Evolutionary conservation across 768 basidiomycete genomes (phyloP), one percentile per base, ranked within the genome.

Genomic region (Naganishia randhawae): DNA sequence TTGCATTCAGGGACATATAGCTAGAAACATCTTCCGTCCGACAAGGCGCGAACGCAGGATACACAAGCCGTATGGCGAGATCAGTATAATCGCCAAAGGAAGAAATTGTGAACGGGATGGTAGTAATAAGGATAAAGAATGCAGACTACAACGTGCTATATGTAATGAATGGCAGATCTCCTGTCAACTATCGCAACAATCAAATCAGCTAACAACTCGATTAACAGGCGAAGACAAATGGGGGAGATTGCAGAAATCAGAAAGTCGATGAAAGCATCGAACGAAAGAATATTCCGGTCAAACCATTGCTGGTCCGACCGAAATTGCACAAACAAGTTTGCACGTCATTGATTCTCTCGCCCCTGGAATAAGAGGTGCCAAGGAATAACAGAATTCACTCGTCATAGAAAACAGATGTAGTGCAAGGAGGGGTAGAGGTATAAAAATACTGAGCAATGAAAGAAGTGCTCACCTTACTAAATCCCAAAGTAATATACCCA

Each of bases 331-430:
- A 41, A 41, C 57, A 41, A 39, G 37, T 61, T 41, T 61, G 37
- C 25, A 41, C 57, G 57, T 61, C 57, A 39, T 61, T 61, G 57
- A 22, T 41, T 61, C 57, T 41, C 13, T 22, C 57, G 57, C 57
- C 57, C 57, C 57, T 61, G 57, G 57, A 61, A 61, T 61, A 61
- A 61, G 57, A 61, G 57, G 57, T 61, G 57, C 57, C 57, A 61
- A 61, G 57, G 57, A 61, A 61, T 61, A 61, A 61, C n/a, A 37
- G 41, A 61, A 61, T 61, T 61, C 57, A 61, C 57, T 61, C 57
- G 57, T 61, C 57, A 61, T 61, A 33, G 39, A 61, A 22, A 39
- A n/a, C n/a, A 48, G 45, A 48, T 39, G 37, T 7, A 8, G 37
- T 39, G 29, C 9, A 3, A 17, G 25, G 17, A 7, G 13, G 14